Conservation (phyloP, 371 early-diverging fungal species). For the Saksenaea oblongispora region DNA sequence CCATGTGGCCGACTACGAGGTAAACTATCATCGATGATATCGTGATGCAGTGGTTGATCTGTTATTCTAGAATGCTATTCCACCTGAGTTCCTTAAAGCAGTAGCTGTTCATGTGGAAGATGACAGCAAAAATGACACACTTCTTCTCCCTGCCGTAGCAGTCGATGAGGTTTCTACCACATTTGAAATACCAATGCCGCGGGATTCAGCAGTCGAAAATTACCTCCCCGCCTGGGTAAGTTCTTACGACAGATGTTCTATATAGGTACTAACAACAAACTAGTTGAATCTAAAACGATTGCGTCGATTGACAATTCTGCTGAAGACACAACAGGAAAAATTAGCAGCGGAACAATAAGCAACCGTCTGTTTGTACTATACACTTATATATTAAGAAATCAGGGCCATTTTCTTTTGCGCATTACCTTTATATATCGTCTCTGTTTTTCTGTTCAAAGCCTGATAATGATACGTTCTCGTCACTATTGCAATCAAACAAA, state of each 20-base stretch:
- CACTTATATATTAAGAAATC: no score
- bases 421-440: no score
- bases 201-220: constrained; percentile 53
- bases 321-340: constrained; percentile 3
- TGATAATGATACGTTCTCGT: no score
- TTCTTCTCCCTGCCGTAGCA: constrained; percentile 83
- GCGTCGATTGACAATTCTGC: constrained; percentile 25
- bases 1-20: constrained; percentile 75
- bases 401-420: no score
- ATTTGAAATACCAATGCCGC: constrained; percentile 61
- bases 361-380: no score
- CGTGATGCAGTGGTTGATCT: no score
- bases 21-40: constrained; percentile 8
- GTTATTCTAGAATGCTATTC: constrained; percentile 61
- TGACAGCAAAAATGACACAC: constrained; percentile 60
- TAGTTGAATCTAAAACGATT: constrained; percentile 42
- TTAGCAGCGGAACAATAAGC: background rate
- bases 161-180: constrained; percentile 70
- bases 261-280: background rate
- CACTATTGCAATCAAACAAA: no score
- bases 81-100: constrained; percentile 84
- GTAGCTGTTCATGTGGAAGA: constrained; percentile 78
- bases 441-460: no score
- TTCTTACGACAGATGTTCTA: background rate
- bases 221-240: constrained; percentile 63